Evolutionary conservation across 768 basidiomycete species (phyloP).

Genomic region (Suillus clintonianus): DNA sequence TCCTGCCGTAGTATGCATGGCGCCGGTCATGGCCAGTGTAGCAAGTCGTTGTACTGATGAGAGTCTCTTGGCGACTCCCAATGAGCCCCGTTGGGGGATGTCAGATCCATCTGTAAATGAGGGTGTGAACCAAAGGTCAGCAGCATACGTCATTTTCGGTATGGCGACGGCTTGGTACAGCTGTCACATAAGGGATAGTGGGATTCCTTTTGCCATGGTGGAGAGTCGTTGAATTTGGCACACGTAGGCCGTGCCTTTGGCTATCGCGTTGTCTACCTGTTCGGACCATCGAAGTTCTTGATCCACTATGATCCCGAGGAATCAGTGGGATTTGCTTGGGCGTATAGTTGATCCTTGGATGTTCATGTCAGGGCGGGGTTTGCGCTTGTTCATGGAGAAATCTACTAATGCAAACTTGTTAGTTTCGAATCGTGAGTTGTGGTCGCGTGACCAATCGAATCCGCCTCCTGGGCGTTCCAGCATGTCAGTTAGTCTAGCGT

Average conservation of each 20-base stretch:
- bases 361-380: too few relatives aligned
- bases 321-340: background rate
- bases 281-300: background rate
- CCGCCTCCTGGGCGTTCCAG: too few relatives aligned
- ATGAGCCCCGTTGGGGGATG: background rate
- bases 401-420: too few relatives aligned
- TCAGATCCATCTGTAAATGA: background rate
- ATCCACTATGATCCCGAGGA: background rate
- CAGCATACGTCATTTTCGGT: background rate
- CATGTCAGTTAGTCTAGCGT: too few relatives aligned
- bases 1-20: background rate
- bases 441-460: too few relatives aligned
- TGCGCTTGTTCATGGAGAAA: too few relatives aligned
- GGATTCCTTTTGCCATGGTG: background rate
- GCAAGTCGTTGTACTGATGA: background rate
- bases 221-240: background rate
- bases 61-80: background rate
- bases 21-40: background rate
- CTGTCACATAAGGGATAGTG: background rate
- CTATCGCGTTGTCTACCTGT: background rate
- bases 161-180: background rate
- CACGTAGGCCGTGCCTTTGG: background rate
- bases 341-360: too few relatives aligned
- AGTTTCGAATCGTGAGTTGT: too few relatives aligned
- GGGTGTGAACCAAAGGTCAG: background rate